Percentiles rank a stretch among this genome's conserved stretches.
Conservation (phyloP, 768 basidiomycete species). For the Lactarius quietus region DNA sequence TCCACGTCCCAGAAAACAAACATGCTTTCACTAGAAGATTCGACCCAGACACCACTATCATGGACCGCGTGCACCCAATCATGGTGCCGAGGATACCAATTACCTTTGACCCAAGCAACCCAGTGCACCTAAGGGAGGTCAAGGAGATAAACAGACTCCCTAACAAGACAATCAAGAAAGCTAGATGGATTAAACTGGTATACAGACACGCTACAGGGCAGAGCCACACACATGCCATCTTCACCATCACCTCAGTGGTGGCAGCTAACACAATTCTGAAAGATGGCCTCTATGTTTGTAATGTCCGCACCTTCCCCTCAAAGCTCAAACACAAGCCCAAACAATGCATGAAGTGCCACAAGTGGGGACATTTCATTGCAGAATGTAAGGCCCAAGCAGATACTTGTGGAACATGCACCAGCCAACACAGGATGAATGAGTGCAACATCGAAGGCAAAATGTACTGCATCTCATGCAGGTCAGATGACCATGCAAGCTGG, state of each 20-base stretch:
- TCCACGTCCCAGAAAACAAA: no score
- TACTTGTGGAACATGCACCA: background rate
- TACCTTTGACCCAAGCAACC: no score
- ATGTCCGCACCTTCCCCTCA: background rate
- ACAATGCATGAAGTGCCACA: background rate
- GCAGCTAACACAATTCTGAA: background rate
- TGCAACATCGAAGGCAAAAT: background rate
- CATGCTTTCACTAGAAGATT: no score
- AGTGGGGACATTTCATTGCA: background rate
- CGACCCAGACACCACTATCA: no score
- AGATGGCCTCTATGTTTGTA: background rate
- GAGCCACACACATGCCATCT: background rate
- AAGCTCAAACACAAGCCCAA: background rate
- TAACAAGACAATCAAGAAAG: background rate
- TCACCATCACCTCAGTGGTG: background rate
- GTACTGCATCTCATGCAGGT: no score
- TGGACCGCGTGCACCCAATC: no score
- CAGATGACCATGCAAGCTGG: no score
- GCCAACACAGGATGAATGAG: background rate
- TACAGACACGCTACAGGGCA: background rate
- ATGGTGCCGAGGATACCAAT: no score
- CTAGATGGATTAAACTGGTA: background rate
- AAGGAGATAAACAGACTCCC: no score
- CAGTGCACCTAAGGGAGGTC: no score
- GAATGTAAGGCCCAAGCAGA: background rate